Percentiles rank a stretch among this genome's conserved stretches.
These are phyloP conservation scores for Neofusicoccum ribis DNA, from an alignment of 2,329 filamentous ascomycete species.

Conservation along the genomic window DNA sequence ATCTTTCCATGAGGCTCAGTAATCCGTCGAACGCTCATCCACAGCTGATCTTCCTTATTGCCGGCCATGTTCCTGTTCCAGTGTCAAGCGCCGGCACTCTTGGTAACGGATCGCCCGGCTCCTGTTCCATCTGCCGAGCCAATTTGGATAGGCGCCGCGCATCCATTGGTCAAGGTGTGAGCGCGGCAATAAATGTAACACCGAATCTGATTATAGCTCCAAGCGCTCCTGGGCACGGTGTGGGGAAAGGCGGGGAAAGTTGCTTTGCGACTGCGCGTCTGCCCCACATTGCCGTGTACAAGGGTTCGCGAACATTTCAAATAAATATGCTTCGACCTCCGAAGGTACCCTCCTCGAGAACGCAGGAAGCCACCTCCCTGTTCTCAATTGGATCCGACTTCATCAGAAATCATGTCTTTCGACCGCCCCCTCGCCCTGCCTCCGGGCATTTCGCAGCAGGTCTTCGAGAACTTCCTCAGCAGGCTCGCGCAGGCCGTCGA, in stretches of 20 bases:
- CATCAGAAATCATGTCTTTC: neutral
- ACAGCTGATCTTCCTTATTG: neutral
- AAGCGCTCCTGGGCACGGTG: neutral
- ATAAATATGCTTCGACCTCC: neutral
- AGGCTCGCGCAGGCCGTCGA: neutral
- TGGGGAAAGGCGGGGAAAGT: constrained; percentile 5
- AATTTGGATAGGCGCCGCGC: neutral
- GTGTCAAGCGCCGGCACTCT: neutral
- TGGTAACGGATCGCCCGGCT: neutral
- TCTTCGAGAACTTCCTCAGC: constrained; percentile 4
- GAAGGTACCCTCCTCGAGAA: neutral
- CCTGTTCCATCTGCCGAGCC: neutral
- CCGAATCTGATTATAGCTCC: neutral
- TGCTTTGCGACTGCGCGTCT: neutral
- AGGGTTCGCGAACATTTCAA: neutral
- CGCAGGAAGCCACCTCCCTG: neutral
- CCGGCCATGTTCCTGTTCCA: neutral
- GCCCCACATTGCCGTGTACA: neutral
- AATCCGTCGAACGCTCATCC: neutral
- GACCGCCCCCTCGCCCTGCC: constrained; percentile 11
- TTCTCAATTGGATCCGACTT: neutral
- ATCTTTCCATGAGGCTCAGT: too few relatives aligned
- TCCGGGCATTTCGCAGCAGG: neutral
- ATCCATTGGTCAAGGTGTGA: neutral
- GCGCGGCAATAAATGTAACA: neutral